Percentiles rank a stretch among this genome's conserved stretches.
These are phyloP conservation scores for Nicotiana noctiflora DNA, from an alignment of 257 asterid species.

Conservation along the genomic window DNA sequence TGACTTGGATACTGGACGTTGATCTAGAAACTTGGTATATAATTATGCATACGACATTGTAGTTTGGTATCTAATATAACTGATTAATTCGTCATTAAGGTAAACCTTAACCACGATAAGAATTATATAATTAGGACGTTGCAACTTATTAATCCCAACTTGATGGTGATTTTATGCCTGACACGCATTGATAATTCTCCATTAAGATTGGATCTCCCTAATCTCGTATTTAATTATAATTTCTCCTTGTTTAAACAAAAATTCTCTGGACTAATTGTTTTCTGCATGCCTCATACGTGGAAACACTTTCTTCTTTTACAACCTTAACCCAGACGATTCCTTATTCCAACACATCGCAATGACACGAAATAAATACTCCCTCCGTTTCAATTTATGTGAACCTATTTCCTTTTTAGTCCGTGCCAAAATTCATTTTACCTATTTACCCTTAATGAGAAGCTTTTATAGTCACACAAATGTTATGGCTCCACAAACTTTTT, in stretches of 20 bases:
- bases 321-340: neutral
- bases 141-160: neutral
- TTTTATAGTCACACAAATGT: too few relatives aligned
- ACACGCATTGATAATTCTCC: neutral
- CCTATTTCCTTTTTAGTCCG: too few relatives aligned
- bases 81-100: neutral
- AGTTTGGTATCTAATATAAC: neutral
- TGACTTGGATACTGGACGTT: too few relatives aligned
- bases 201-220: neutral
- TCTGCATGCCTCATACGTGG: conserved; percentile 7
- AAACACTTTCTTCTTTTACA: neutral
- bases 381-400: too few relatives aligned
- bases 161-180: neutral
- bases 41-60: neutral
- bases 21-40: neutral
- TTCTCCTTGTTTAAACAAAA: neutral
- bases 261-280: neutral
- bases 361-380: neutral
- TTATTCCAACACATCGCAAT: neutral
- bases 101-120: neutral
- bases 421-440: too few relatives aligned
- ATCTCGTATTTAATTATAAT: neutral
- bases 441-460: too few relatives aligned
- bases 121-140: neutral
- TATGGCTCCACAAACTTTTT: too few relatives aligned